phyloP scores from a whole-genome alignment of 805 yeast species.

The Candida taoyuanica region DNA sequence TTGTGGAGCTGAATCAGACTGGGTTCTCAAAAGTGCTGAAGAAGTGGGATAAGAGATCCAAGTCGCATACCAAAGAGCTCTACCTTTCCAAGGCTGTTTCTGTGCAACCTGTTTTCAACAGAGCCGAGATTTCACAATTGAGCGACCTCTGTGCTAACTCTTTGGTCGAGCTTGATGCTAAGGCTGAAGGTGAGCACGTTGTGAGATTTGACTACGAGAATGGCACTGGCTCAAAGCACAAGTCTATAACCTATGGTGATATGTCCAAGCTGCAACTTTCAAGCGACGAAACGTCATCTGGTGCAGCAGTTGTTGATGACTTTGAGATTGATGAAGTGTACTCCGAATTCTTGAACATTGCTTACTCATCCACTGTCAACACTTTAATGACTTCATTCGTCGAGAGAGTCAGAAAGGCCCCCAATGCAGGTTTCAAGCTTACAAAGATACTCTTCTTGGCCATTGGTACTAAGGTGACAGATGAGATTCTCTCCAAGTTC shows the following conservation, averaged over 20 bases:
- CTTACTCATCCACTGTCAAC: slow-evolving; percentile 33
- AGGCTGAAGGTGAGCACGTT: slow-evolving; percentile 47
- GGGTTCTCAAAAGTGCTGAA: slow-evolving; percentile 94
- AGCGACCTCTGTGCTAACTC: slow-evolving; percentile 69
- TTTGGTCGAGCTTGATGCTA: slow-evolving; percentile 70
- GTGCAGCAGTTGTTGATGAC: slow-evolving; percentile 27
- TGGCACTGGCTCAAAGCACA: slow-evolving; percentile 9
- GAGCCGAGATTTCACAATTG: slow-evolving; percentile 77
- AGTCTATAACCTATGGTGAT: slow-evolving; percentile 17
- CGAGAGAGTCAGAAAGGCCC: slow-evolving; percentile 35
- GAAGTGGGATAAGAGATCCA: slow-evolving; percentile 97
- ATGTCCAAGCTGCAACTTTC: slow-evolving; percentile 22
- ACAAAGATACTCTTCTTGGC: slow-evolving; percentile 73
- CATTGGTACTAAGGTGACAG: slow-evolving; percentile 58
- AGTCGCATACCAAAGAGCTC: slow-evolving; percentile 89
- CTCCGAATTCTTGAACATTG: slow-evolving; percentile 59
- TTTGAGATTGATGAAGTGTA: slow-evolving; percentile 64
- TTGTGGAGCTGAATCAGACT: slow-evolving; percentile 89
- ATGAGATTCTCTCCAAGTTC: slow-evolving; percentile 45
- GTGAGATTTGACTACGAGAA: slow-evolving; percentile 25
- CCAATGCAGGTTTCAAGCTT: slow-evolving; percentile 40
- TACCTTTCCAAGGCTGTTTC: slow-evolving; percentile 89
- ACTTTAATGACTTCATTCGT: slow-evolving; percentile 42
- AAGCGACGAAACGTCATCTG: background rate
- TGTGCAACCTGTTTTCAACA: slow-evolving; percentile 94